Conservation (phyloP, 2,329 filamentous ascomycete species). For the Onygenales sp. region DNA sequence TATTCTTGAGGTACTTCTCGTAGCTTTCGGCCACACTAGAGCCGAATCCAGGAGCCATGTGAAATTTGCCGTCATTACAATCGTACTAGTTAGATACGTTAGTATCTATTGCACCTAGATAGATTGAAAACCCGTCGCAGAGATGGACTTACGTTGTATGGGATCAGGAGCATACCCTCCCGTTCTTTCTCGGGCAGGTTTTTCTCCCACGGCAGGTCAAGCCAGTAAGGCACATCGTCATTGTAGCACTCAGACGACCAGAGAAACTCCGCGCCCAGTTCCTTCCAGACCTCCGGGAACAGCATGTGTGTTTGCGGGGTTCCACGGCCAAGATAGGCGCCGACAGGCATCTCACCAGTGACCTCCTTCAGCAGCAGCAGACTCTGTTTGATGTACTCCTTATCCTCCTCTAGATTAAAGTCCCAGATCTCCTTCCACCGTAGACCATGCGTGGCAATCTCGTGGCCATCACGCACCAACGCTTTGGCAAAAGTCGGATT, state of each 20-base stretch:
- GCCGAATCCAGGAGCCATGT: constrained; percentile 36
- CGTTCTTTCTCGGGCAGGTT: constrained; percentile 19
- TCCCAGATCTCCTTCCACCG: constrained; percentile 45
- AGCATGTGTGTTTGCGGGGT: constrained; percentile 37
- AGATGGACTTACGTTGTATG: constrained; percentile 28
- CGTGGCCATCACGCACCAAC: constrained; percentile 42
- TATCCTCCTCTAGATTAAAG: constrained; percentile 30
- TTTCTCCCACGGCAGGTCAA: constrained; percentile 42
- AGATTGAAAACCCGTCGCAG: too few relatives aligned
- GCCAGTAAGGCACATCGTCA: constrained; percentile 49
- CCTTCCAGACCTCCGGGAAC: constrained; percentile 41
- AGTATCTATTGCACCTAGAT: too few relatives aligned
- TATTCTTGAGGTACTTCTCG: constrained; percentile 33
- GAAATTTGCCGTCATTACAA: constrained; percentile 46
- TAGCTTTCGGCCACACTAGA: constrained; percentile 26
- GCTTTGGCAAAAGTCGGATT: constrained; percentile 39
- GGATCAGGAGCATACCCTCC: constrained; percentile 45
- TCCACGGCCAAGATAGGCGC: constrained; percentile 42
- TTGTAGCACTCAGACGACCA: constrained; percentile 45
- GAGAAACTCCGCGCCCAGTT: constrained; percentile 42
- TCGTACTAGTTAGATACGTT: constrained; percentile 28
- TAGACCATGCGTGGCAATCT: constrained; percentile 42
- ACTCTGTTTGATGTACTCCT: not conserved
- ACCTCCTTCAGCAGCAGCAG: not conserved
- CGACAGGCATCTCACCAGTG: constrained; percentile 36